A percentile compares a stretch with the other conserved stretches of the same genome.
phyloP scores from a whole-genome alignment of 75 land plant genomes.

The Sequoiadendron giganteum region DNA sequence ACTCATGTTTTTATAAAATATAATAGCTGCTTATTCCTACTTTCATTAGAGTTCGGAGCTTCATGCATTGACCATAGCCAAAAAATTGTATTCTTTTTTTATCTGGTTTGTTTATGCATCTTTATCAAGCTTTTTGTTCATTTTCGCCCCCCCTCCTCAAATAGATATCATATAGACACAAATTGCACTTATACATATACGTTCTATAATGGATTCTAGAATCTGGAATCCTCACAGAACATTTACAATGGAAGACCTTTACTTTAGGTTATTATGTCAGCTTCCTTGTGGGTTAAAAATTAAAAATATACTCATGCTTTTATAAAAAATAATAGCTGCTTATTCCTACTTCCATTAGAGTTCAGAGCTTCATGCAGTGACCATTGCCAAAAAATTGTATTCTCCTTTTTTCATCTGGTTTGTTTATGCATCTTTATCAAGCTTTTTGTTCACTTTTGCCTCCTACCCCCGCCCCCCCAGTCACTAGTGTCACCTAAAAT shows the following conservation, averaged over 20 bases:
- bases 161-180: not conserved
- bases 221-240: not conserved
- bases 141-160: not conserved
- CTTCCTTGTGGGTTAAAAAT: not conserved
- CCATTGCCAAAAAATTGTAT: no score
- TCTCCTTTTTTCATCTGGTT: not conserved
- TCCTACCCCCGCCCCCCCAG: not conserved
- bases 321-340: not conserved
- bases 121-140: not conserved
- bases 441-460: not conserved
- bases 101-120: not conserved
- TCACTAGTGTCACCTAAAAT: not conserved
- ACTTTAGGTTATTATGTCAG: not conserved
- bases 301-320: not conserved
- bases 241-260: not conserved
- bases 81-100: not conserved
- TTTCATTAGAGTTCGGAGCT: not conserved
- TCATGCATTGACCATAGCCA: no score
- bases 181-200: not conserved
- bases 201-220: not conserved
- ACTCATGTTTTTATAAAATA: not conserved
- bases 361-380: no score
- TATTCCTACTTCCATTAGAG: not conserved
- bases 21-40: not conserved
- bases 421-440: not conserved